A percentile compares a stretch with the other conserved stretches of the same genome.
phyloP scores from a whole-genome alignment of 176 grass and related monocot genomes.

The Tuctoria greenei region DNA sequence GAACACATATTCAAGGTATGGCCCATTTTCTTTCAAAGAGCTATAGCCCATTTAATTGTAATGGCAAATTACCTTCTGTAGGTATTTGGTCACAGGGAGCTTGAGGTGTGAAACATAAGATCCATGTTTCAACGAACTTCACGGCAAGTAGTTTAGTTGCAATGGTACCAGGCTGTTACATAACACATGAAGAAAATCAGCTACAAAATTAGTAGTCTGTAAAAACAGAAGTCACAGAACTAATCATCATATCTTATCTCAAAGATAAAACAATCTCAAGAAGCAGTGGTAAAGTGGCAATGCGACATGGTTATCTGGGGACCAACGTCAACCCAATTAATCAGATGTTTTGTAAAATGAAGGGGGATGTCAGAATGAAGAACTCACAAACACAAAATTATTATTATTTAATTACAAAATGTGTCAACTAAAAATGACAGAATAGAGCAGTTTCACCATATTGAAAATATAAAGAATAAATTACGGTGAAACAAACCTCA shows the following conservation, averaged over 20 bases:
- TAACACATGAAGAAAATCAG: conserved; percentile 43
- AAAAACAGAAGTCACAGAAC: conserved; percentile 20
- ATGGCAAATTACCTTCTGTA: conserved; percentile 46
- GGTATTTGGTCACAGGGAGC: conserved; percentile 42
- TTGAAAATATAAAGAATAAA: too few species aligned
- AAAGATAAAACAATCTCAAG: not conserved
- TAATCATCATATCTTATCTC: conserved; percentile 30
- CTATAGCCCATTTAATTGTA: conserved; percentile 30
- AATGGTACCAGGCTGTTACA: conserved; percentile 60
- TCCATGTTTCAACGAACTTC: conserved; percentile 86
- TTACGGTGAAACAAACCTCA: too few species aligned
- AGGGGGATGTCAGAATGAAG: too few species aligned
- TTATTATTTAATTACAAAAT: too few species aligned
- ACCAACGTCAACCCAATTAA: too few species aligned
- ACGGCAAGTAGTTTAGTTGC: conserved; percentile 72
- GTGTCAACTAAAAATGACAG: too few species aligned
- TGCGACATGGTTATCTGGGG: too few species aligned
- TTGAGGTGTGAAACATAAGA: conserved; percentile 67
- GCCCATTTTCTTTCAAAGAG: not conserved
- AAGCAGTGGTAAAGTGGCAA: not conserved
- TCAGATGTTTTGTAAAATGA: too few species aligned
- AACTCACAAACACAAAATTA: too few species aligned
- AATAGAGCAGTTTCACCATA: too few species aligned
- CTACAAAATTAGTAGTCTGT: conserved; percentile 22
- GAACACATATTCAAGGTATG: conserved; percentile 10